Conservation (phyloP, 139 green algal species). For the Protoeuglena noctilucae region DNA sequence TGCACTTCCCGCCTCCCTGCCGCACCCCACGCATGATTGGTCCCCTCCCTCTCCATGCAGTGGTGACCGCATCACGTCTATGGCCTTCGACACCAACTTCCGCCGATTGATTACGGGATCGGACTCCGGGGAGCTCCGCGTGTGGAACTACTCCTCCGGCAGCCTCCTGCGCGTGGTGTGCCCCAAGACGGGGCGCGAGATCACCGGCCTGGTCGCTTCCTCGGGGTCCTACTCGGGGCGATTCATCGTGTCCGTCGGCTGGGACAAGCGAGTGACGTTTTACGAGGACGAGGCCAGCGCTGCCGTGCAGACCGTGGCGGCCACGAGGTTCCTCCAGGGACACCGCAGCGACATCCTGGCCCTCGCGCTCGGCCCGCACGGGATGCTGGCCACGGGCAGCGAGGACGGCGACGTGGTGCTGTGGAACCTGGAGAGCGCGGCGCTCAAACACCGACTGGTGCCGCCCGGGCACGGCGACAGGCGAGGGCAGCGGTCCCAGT, state of each 20-base stretch:
- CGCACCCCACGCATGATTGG: no score
- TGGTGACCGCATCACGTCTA: conserved; percentile 28
- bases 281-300: conserved; percentile 37
- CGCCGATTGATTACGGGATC: conserved; percentile 37
- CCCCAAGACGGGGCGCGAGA: conserved; percentile 15
- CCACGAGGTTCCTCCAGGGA: no score
- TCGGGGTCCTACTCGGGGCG: not conserved
- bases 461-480: no score
- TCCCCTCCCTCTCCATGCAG: no score
- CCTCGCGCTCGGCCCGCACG: conserved; percentile 13
- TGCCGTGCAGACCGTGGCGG: no score
- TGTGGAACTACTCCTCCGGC: conserved; percentile 53
- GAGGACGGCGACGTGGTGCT: conserved; percentile 21
- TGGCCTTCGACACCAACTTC: conserved; percentile 31
- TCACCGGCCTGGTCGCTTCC: conserved; percentile 17
- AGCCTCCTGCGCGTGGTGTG: conserved; percentile 23
- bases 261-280: conserved; percentile 37
- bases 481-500: no score
- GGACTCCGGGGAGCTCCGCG: conserved; percentile 31
- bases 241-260: conserved; percentile 37
- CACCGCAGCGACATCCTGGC: conserved; percentile 31
- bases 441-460: not conserved
- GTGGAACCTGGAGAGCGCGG: conserved; percentile 11
- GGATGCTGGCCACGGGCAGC: conserved; percentile 17
- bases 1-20: no score